These are phyloP conservation scores for Acaromyces ingoldii DNA, from an alignment of 1,284 basidiomycete genomes.

Conservation along the genomic window DNA sequence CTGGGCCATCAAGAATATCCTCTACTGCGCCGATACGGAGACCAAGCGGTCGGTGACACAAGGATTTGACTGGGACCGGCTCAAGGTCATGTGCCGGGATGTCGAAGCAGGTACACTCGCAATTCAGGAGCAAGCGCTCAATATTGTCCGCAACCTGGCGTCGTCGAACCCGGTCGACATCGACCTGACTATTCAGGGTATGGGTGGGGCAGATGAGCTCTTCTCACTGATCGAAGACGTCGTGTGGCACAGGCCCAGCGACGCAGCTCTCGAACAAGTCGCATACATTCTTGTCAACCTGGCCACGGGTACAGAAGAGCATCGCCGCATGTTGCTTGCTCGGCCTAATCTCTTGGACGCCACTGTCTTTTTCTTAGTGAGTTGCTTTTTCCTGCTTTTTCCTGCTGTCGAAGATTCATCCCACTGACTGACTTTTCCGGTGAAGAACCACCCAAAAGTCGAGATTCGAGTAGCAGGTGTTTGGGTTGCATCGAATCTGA, in stretches of 20 bases:
- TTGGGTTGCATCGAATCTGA: conserved; percentile 10
- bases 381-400: too few species aligned
- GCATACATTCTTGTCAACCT: conserved; percentile 41
- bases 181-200: conserved; percentile 20
- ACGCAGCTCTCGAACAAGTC: conserved; percentile 33
- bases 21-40: conserved; percentile 24
- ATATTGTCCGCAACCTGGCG: conserved; percentile 41
- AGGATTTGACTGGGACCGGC: conserved; percentile 11
- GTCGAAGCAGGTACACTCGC: neutral
- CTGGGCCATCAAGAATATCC: conserved; percentile 46
- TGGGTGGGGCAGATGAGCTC: conserved; percentile 27
- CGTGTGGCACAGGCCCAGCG: conserved; percentile 26
- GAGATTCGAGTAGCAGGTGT: conserved; percentile 8
- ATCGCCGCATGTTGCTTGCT: conserved; percentile 20
- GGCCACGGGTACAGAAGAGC: conserved; percentile 32
- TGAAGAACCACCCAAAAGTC: conserved; percentile 3
- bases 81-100: conserved; percentile 13
- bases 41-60: conserved; percentile 20
- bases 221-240: conserved; percentile 31
- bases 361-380: conserved; percentile 24
- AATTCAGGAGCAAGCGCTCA: conserved; percentile 40
- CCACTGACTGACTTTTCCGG: neutral
- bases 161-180: conserved; percentile 26
- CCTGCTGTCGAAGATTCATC: neutral
- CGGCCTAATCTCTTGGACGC: conserved; percentile 39